Base-by-base conservation (phyloP, 1,284 basidiomycete species). In the Fomes fomentarius region DNA sequence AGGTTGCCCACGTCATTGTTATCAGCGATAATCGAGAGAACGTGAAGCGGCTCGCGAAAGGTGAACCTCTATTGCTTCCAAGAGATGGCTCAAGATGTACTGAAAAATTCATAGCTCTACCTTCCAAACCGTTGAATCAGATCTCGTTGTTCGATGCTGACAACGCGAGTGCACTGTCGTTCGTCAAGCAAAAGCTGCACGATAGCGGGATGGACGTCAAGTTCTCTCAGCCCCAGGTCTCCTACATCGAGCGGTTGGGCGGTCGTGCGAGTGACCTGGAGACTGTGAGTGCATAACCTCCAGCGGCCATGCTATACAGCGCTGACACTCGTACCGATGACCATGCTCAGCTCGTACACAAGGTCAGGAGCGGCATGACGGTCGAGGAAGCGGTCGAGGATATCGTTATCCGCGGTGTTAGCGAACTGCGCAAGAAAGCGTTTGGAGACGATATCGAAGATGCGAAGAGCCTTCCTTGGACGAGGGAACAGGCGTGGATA, bases 371-470 rank as follows among this genome's bases (percentile, higher is more conserved):
- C 40, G 93, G 94, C 0, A 82, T 86, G 70, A 74, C 66, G 11
- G 81, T 96, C 1, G 79, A 85, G 55, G 89, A 91, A 26, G 93
- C 94, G 1, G 90, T 97, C 4, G 90, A 96, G 63, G 94, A 96
- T 66, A 93, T 96, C 63, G 85, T 97, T 62, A 74, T 75, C 33
- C 84, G 89, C 35, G 89, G 87, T 30, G 85, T 94, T 8, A 82
- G 86, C 39, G 95, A 97, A 71, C 75, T 98, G 44, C 80, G 92
- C 44, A 98, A 98, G 79, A 89, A 83, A 50, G 93, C 93, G 0
- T 98, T 98, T 67, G 96, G 94, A 0, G 95, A 98, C 65, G 95
- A 96, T 66, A 71, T 79, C 3, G 91, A 94, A 48, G 95, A 97
- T 66, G 89, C 90, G 3, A 94, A 93, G 71, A 77, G 71, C 45